Percentiles rank a stretch among this genome's conserved stretches.
Conservation (phyloP, 1,139 yeast genomes). For the Entelexis paramagnoliae region DNA sequence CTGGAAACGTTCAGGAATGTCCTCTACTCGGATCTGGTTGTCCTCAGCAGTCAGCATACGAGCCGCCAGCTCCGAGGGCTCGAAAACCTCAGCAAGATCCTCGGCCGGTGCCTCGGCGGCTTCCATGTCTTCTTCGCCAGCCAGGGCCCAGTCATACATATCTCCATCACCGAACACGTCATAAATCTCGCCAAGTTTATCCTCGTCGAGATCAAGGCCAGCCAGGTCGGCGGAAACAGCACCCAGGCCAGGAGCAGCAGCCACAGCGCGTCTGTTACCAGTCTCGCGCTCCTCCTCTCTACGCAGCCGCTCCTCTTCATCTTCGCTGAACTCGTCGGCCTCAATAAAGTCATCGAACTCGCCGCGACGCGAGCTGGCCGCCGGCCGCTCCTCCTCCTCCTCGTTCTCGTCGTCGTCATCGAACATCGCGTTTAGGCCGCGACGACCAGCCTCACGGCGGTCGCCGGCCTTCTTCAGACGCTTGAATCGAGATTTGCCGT, state of each 20-base stretch:
- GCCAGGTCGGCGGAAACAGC: conserved; percentile 43
- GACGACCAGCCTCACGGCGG: conserved; percentile 23
- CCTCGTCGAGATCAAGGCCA: conserved; percentile 61
- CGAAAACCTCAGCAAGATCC: conserved; percentile 73
- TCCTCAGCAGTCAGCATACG: conserved; percentile 89
- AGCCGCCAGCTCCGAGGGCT: conserved; percentile 83
- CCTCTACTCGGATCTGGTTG: conserved; percentile 74
- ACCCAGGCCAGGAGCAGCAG: conserved; percentile 34
- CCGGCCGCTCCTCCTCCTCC: conserved; percentile 35
- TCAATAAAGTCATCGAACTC: conserved; percentile 96
- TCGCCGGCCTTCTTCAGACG: conserved; percentile 57
- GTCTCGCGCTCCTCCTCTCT: conserved; percentile 28
- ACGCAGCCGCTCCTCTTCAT: conserved; percentile 64
- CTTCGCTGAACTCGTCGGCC: conserved; percentile 75
- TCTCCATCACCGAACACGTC: conserved; percentile 97
- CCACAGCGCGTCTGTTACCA: conserved; percentile 27
- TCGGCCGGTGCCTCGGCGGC: conserved; percentile 23
- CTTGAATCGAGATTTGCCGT: conserved; percentile 43
- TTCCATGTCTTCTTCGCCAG: conserved; percentile 61
- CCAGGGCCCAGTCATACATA: conserved; percentile 96
- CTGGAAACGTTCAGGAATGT: conserved; percentile 89
- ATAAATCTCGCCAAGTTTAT: conserved; percentile 80
- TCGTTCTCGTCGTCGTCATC: conserved; percentile 67
- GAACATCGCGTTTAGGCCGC: conserved; percentile 65
- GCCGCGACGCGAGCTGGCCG: conserved; percentile 37